phyloP scores from a whole-genome alignment of 2,329 filamentous ascomycete genomes.

The Scleromitrula shiraiana region DNA sequence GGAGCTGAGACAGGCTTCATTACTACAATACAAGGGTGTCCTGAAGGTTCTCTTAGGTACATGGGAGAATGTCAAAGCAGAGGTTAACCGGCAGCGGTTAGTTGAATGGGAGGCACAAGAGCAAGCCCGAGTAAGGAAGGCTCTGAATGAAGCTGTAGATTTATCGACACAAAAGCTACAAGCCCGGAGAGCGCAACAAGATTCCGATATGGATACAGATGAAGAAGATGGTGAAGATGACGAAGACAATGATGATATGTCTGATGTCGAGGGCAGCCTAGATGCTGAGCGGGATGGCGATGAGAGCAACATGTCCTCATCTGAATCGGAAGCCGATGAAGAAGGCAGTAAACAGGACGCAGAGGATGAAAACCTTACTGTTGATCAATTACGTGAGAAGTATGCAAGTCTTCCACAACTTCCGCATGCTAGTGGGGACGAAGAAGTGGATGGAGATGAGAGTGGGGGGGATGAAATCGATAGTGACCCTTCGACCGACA shows the following conservation, averaged over 20 bases:
- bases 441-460: slow-evolving; percentile 24
- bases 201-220: slow-evolving; percentile 43
- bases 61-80: slow-evolving; percentile 56
- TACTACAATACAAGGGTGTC: slow-evolving; percentile 64
- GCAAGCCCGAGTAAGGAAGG: slow-evolving; percentile 56
- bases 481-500: slow-evolving; percentile 19
- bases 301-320: slow-evolving; percentile 55
- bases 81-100: slow-evolving; percentile 53
- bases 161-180: slow-evolving; percentile 62
- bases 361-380: slow-evolving; percentile 58
- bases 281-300: slow-evolving; percentile 29
- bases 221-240: slow-evolving; percentile 29
- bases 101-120: slow-evolving; percentile 59
- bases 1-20: slow-evolving; percentile 63
- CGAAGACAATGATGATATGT: slow-evolving; percentile 23
- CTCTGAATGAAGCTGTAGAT: slow-evolving; percentile 65
- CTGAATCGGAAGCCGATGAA: slow-evolving; percentile 52
- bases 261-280: slow-evolving; percentile 31
- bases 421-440: slow-evolving; percentile 26
- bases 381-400: slow-evolving; percentile 61
- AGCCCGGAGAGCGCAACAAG: slow-evolving; percentile 45
- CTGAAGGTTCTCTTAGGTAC: slow-evolving; percentile 48
- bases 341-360: slow-evolving; percentile 37
- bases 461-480: slow-evolving; percentile 21
- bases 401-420: slow-evolving; percentile 55